phyloP scores from a whole-genome alignment of 768 basidiomycete species.

The Phylloporus sp. region DNA sequence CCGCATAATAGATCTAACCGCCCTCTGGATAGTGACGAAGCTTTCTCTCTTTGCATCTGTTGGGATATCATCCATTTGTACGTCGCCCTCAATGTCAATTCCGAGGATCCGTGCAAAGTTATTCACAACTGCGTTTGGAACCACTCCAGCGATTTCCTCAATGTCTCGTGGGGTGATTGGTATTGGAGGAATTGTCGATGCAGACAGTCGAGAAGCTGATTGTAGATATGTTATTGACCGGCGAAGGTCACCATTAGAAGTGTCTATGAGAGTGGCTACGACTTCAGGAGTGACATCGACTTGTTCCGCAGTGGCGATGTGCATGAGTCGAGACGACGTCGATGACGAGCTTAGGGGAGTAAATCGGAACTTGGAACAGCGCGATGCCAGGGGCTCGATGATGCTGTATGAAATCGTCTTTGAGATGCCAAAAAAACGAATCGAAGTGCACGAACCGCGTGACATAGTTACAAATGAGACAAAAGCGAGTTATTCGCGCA shows the following conservation, averaged over 20 bases:
- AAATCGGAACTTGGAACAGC: conserved; percentile 98
- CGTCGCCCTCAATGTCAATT: conserved; percentile 57
- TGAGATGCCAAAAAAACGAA: not conserved
- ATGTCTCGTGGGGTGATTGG: conserved; percentile 74
- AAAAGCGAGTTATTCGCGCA: conserved; percentile 94
- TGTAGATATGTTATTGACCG: conserved; percentile 98
- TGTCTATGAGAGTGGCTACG: conserved; percentile 65
- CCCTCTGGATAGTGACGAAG: conserved; percentile 60
- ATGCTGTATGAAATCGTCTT: conserved; percentile 51
- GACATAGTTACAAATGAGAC: conserved; percentile 98
- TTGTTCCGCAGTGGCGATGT: conserved; percentile 76
- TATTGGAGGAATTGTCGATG: conserved; percentile 65
- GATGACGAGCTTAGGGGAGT: conserved; percentile 82
- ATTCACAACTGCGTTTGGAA: conserved; percentile 68
- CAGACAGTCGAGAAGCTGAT: conserved; percentile 84
- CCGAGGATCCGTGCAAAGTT: conserved; percentile 69
- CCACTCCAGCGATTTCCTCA: conserved; percentile 95
- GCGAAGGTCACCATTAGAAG: conserved; percentile 88
- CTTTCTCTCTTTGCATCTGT: conserved; percentile 28
- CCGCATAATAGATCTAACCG: conserved; percentile 72
- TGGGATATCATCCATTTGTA: conserved; percentile 40
- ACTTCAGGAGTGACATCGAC: conserved; percentile 55
- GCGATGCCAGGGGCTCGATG: conserved; percentile 96
- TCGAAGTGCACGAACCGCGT: conserved; percentile 64
- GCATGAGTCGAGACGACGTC: conserved; percentile 64